Evolutionary conservation across 2,329 filamentous ascomycete species (phyloP), one percentile per base, ranked within the genome.

Genomic region (Orbilia javanica): DNA sequence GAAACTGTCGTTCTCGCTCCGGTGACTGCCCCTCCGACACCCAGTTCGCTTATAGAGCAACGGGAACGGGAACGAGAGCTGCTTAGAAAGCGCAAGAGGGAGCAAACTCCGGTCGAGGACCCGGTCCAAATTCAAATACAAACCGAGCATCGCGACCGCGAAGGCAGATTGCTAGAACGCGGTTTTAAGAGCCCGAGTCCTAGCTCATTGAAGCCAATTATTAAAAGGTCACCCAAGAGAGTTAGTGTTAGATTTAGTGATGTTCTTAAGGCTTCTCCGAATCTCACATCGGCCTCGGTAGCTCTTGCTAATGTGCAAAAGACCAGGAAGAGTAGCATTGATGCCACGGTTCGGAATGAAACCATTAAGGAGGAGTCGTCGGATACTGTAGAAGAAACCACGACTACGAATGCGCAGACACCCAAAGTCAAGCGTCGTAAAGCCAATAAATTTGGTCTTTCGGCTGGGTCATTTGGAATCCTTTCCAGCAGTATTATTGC

Each of bases 141-240:
- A 50, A 39, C 67, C 27, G 74, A 78, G 20, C 67, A 78, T 20
- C 66, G 71, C 8, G 63, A 72, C 29, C 67, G 67, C n/a, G 74
- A 78, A 11, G 44, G 52, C n/a, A 66, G 53, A 48, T 20, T 63
- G 0, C 20, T 42, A 5, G 67, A 72, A 7, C 63, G 67, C 27
- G 48, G 39, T 4, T 34, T 53, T 3, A 78, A 69, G 46, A 78
- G 65, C n/a, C 74, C 74, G 52, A 78, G 74, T 68, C 74, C 74
- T 22, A 52, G 42, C 4, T 36, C 52, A 3, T 52, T 44, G 22
- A 62, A 57, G 44, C 74, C 74, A n/a, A 78, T 78, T 25, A 78
- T 78, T 22, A 78, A 78, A 34, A 72, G 64, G 18, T 77, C 74
- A 53, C 74, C 74, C 1, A 78, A 78, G 46, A 78, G 67, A 36